phyloP scores from a whole-genome alignment of 2,329 filamentous ascomycete species.

The Aaosphaeria pasadenensis region DNA sequence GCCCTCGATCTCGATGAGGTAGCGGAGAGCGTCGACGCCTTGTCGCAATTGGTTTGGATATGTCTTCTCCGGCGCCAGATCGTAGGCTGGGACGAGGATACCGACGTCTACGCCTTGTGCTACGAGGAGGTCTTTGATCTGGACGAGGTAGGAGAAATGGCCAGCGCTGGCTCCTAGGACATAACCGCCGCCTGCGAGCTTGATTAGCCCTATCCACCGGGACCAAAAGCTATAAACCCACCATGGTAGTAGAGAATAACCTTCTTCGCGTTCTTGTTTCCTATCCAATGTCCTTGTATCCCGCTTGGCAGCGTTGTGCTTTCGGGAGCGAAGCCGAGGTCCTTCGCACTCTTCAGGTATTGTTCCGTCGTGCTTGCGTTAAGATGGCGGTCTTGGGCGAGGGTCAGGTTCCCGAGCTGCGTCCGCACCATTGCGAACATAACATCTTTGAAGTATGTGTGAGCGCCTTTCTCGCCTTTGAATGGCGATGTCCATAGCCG shows the following conservation, averaged over 20 bases:
- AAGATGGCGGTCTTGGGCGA: constrained; percentile 34
- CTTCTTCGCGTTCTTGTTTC: constrained; percentile 36
- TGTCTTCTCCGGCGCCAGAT: constrained; percentile 47
- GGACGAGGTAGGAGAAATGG: constrained; percentile 49
- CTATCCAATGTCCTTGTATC: constrained; percentile 48
- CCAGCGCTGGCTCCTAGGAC: constrained; percentile 45
- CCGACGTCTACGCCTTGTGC: constrained; percentile 44
- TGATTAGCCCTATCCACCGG: constrained; percentile 3
- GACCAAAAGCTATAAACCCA: constrained; percentile 6
- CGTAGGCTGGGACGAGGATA: constrained; percentile 57
- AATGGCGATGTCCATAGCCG: constrained; percentile 35
- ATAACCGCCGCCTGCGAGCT: constrained; percentile 53
- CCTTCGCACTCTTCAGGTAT: constrained; percentile 36
- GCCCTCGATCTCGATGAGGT: constrained; percentile 38
- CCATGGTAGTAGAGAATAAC: constrained; percentile 49
- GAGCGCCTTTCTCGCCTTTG: constrained; percentile 33
- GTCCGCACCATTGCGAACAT: constrained; percentile 27
- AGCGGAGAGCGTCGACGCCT: constrained; percentile 43
- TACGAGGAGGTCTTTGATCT: constrained; percentile 42
- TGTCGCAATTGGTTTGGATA: constrained; percentile 52
- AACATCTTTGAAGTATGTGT: constrained; percentile 37
- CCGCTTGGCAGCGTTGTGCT: constrained; percentile 40
- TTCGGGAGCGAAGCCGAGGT: constrained; percentile 36
- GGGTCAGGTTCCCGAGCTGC: constrained; percentile 24
- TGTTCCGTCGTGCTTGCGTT: constrained; percentile 26